These are phyloP conservation scores for Amanita subjunquillea DNA, from an alignment of 768 basidiomycete species.

Conservation along the genomic window DNA sequence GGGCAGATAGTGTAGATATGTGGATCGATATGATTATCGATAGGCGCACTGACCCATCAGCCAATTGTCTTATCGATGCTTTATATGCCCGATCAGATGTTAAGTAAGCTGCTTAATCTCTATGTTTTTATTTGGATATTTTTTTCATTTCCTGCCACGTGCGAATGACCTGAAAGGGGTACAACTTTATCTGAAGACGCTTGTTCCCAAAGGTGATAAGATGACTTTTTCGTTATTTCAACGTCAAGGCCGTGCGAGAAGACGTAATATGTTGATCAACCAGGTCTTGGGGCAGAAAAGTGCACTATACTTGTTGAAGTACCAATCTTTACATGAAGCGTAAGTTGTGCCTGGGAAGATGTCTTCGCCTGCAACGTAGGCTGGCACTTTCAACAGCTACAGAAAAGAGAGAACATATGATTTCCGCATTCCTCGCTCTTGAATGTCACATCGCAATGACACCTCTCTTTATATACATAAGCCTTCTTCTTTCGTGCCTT, in stretches of 20 bases:
- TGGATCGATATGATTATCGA: neutral
- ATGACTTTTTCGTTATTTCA: neutral
- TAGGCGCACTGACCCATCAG: neutral
- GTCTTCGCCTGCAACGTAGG: neutral
- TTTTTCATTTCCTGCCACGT: neutral
- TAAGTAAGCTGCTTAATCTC: neutral
- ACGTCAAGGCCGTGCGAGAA: neutral
- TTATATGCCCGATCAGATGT: neutral
- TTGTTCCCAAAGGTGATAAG: neutral
- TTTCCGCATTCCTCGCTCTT: neutral
- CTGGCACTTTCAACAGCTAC: neutral
- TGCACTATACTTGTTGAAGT: neutral
- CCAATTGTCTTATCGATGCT: neutral
- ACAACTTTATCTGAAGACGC: neutral
- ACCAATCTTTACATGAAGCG: neutral
- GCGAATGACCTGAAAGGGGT: neutral
- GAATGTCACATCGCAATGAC: neutral
- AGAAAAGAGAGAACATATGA: neutral
- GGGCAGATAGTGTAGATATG: neutral
- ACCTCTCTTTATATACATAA: neutral
- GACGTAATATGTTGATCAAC: neutral
- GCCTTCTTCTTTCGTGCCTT: neutral
- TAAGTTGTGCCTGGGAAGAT: neutral
- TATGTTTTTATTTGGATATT: neutral
- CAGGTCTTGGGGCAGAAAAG: too few relatives aligned